Conservation (phyloP, 768 basidiomycete genomes). For the Phaeolepiota aurea region DNA sequence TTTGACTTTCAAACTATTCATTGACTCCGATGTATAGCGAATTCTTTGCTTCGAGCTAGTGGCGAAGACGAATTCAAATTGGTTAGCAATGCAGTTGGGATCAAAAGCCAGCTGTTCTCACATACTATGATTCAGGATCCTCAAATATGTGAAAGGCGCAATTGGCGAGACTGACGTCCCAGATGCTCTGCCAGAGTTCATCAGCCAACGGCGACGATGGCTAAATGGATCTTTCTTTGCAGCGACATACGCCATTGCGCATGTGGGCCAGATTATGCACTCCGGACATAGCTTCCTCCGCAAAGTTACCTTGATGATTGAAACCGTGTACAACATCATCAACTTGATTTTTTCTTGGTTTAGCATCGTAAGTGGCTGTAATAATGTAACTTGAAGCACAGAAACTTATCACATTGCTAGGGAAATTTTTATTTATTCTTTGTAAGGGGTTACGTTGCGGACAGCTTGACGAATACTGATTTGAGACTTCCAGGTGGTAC, state of each 20-base stretch:
- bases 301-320: constrained; percentile 66
- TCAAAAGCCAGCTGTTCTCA: too few relatives aligned
- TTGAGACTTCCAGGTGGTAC: constrained; percentile 56
- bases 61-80: constrained; percentile 69
- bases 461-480: constrained; percentile 2
- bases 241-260: constrained; percentile 86
- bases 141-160: constrained; percentile 93
- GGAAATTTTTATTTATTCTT: constrained; percentile 97
- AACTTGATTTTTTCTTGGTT: constrained; percentile 94
- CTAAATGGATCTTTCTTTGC: constrained; percentile 93
- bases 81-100: constrained; percentile 51
- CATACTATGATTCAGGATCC: too few relatives aligned
- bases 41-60: constrained; percentile 78
- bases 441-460: constrained; percentile 38
- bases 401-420: constrained; percentile 32
- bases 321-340: constrained; percentile 82
- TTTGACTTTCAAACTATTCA: constrained; percentile 1
- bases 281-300: constrained; percentile 77
- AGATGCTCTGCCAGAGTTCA: constrained; percentile 88
- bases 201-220: constrained; percentile 85
- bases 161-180: constrained; percentile 93
- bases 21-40: constrained; percentile 37
- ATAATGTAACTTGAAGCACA: too few relatives aligned
- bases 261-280: constrained; percentile 69
- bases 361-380: constrained; percentile 72